phyloP scores from a whole-genome alignment of 2,329 filamentous ascomycete genomes.

The Cadophora gregata region DNA sequence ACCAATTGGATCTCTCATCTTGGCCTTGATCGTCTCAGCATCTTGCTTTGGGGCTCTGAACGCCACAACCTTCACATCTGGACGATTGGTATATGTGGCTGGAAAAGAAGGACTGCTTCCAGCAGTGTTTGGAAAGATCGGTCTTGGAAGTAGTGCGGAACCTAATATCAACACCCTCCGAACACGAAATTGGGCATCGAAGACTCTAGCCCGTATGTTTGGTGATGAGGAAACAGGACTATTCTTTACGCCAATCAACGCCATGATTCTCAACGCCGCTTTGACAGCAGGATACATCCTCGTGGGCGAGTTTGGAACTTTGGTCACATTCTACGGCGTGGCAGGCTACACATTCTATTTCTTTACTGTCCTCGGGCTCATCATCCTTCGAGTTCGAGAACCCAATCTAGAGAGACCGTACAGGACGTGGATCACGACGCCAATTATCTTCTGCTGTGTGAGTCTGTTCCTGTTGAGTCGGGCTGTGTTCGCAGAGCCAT shows the following conservation, averaged over 20 bases:
- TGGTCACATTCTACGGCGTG: conserved; percentile 97
- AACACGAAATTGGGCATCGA: conserved; percentile 62
- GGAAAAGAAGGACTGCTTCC: conserved; percentile 96
- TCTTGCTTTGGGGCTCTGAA: conserved; percentile 96
- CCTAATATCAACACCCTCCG: conserved; percentile 51
- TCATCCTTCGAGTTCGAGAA: conserved; percentile 86
- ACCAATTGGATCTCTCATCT: conserved; percentile 76
- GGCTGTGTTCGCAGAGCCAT: conserved; percentile 86
- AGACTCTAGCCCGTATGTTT: conserved; percentile 64
- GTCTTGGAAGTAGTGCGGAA: conserved; percentile 59
- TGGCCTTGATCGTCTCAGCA: conserved; percentile 87
- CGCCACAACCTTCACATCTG: conserved; percentile 90
- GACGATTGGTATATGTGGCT: conserved; percentile 89
- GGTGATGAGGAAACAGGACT: conserved; percentile 81
- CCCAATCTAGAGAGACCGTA: conserved; percentile 90
- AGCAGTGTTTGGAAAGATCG: conserved; percentile 80
- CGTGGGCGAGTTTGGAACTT: conserved; percentile 87
- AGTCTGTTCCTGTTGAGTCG: conserved; percentile 89
- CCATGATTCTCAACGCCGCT: conserved; percentile 79
- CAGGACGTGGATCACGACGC: conserved; percentile 94
- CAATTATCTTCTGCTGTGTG: conserved; percentile 98
- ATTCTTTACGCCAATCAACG: conserved; percentile 93
- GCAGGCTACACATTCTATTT: conserved; percentile 99
- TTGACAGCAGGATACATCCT: conserved; percentile 80
- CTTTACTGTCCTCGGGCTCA: conserved; percentile 89